A percentile compares a stretch with the other conserved stretches of the same genome.
These are phyloP conservation scores for Salix arbutifolia DNA, from an alignment of 345 rosid species.

Conservation along the genomic window DNA sequence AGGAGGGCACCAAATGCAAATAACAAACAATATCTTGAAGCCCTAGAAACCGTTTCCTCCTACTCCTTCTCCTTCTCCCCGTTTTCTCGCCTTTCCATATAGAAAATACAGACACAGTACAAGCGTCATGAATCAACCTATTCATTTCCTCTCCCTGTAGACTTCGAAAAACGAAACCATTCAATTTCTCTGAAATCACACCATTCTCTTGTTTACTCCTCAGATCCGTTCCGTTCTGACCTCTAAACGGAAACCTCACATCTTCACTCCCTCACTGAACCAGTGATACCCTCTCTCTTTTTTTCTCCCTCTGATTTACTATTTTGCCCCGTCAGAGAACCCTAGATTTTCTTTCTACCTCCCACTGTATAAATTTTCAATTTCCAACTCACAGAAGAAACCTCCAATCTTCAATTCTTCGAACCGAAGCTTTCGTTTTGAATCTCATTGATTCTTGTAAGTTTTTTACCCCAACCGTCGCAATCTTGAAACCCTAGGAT, in stretches of 20 bases:
- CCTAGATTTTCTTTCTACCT: not conserved
- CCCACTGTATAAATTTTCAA: not conserved
- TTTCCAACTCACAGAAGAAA: not conserved
- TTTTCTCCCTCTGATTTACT: not conserved
- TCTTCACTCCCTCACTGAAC: not conserved
- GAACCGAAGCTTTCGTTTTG: not conserved
- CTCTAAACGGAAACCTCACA: not conserved
- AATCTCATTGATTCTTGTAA: slow-evolving; percentile 9
- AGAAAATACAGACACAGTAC: not conserved
- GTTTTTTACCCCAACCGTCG: not conserved
- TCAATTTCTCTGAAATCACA: not conserved
- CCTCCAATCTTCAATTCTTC: not conserved
- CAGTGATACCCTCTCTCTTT: not conserved
- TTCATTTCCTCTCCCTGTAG: not conserved
- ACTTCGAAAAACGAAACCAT: not conserved
- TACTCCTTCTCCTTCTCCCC: not conserved
- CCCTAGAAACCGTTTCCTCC: slow-evolving; percentile 13
- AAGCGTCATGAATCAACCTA: not conserved
- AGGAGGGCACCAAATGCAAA: slow-evolving; percentile 1
- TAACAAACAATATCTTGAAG: slow-evolving; percentile 1
- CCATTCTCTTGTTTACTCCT: not conserved
- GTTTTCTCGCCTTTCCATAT: not conserved
- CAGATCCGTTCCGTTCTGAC: slow-evolving; percentile 32
- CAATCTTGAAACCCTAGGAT: slow-evolving; percentile 21
- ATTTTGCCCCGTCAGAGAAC: not conserved